Evolutionary conservation across 805 yeast species (phyloP).

Genomic region (Zygotorulaspora florentina): DNA sequence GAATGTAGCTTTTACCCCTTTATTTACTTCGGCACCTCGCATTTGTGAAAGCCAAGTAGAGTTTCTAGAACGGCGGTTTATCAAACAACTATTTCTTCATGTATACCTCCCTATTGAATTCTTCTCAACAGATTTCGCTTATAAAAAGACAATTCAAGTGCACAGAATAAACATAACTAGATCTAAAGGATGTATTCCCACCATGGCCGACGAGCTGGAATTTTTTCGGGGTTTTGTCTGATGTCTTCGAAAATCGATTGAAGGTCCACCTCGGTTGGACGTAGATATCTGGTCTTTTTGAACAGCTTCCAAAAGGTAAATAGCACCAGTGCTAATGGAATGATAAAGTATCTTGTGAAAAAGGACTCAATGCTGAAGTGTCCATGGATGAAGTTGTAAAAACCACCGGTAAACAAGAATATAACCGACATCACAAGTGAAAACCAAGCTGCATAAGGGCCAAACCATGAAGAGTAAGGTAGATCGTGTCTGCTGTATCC

Average conservation of each 20-base stretch:
- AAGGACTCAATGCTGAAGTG: constrained; percentile 48
- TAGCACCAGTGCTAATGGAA: constrained; percentile 24
- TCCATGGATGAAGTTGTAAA: constrained; percentile 56
- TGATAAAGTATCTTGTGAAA: constrained; percentile 50
- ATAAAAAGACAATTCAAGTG: no score
- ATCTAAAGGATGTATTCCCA: neutral
- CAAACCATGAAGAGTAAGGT: constrained; percentile 59
- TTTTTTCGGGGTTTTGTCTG: constrained; percentile 31
- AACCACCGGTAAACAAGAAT: constrained; percentile 60
- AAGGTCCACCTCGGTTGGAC: constrained; percentile 42
- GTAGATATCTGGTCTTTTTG: constrained; percentile 34
- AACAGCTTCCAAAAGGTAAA: constrained; percentile 35
- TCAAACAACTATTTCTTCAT: no score
- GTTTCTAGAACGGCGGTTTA: no score
- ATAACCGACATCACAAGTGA: constrained; percentile 51
- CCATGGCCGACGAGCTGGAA: neutral
- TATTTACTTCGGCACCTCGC: no score
- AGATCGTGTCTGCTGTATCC: constrained; percentile 52
- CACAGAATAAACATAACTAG: no score
- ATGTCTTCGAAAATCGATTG: constrained; percentile 32
- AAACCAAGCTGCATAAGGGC: constrained; percentile 61
- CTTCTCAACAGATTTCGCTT: no score
- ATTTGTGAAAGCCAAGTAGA: no score
- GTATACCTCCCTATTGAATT: no score
- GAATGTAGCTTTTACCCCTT: no score